Percentiles rank a stretch among this genome's conserved stretches.
Evolutionary conservation across 371 early-diverging fungal species (phyloP).

Genomic region (Mortierella sp.): DNA sequence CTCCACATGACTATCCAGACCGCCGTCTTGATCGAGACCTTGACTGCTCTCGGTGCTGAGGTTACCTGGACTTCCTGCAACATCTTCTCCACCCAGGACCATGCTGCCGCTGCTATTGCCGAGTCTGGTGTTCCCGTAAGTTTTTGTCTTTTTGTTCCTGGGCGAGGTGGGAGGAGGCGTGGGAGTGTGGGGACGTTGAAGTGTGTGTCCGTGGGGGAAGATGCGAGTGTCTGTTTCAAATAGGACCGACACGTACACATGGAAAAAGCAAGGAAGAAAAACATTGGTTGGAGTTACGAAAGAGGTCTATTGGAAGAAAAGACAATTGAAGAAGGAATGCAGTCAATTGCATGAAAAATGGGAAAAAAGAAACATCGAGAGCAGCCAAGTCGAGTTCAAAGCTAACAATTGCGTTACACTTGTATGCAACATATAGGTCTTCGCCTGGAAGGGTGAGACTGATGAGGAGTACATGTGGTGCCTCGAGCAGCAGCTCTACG

Average conservation of each 20-base stretch:
- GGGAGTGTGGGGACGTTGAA: too few relatives aligned
- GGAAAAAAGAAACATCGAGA: background rate
- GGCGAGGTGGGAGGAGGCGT: too few relatives aligned
- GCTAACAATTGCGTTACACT: background rate
- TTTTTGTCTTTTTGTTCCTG: background rate
- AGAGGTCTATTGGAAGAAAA: too few relatives aligned
- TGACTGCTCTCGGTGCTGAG: constrained; percentile 95
- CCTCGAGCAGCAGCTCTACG: constrained; percentile 93
- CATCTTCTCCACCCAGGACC: constrained; percentile 99
- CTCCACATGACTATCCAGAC: constrained; percentile 99
- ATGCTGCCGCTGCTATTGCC: constrained; percentile 92
- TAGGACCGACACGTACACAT: too few relatives aligned
- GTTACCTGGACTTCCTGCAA: constrained; percentile 99
- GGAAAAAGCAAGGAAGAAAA: too few relatives aligned
- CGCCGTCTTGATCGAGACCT: constrained; percentile 98
- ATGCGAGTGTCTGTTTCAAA: too few relatives aligned
- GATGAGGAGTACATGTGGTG: constrained; percentile 99
- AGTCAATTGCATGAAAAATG: background rate
- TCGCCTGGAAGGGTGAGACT: constrained; percentile 96
- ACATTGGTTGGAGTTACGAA: too few relatives aligned
- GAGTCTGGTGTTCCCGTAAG: constrained; percentile 81
- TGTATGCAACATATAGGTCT: constrained; percentile 45
- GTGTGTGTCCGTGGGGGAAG: too few relatives aligned
- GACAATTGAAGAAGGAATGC: too few relatives aligned
- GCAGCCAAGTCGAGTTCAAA: background rate